phyloP scores from a whole-genome alignment of 345 rosid species.

The Ceriops tagal region DNA sequence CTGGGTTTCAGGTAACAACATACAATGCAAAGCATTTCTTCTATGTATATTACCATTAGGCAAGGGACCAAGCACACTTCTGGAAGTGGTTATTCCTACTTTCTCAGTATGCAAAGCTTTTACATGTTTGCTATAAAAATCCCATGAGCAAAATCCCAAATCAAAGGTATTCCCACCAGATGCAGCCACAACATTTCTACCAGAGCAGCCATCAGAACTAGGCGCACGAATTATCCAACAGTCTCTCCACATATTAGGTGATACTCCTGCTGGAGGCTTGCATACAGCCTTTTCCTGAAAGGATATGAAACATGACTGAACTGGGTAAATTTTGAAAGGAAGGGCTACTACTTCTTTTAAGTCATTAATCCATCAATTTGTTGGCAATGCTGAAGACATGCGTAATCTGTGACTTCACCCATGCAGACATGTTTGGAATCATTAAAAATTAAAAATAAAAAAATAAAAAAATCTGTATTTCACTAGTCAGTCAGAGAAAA shows the following conservation, averaged over 20 bases:
- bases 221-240: constrained; percentile 97
- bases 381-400: neutral
- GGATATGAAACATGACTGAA: constrained; percentile 11
- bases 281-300: constrained; percentile 81
- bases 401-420: neutral
- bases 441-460: neutral
- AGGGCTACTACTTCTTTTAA: neutral
- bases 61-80: constrained; percentile 75
- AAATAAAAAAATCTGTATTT: too few species aligned
- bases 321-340: neutral
- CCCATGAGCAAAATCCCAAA: constrained; percentile 98
- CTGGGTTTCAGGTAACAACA: constrained; percentile 50
- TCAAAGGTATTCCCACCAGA: constrained; percentile 88
- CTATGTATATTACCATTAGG: constrained; percentile 43
- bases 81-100: constrained; percentile 48
- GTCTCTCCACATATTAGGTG: constrained; percentile 80
- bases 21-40: constrained; percentile 47
- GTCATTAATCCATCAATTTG: constrained; percentile 5
- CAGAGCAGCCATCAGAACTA: constrained; percentile 87
- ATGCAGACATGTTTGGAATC: neutral
- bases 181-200: constrained; percentile 87
- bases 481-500: too few species aligned
- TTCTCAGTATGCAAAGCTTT: constrained; percentile 63
- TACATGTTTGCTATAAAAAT: constrained; percentile 79
- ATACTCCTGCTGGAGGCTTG: constrained; percentile 58